Base-by-base conservation (phyloP, 1,284 basidiomycete species). In the Pascua guehoae region DNA sequence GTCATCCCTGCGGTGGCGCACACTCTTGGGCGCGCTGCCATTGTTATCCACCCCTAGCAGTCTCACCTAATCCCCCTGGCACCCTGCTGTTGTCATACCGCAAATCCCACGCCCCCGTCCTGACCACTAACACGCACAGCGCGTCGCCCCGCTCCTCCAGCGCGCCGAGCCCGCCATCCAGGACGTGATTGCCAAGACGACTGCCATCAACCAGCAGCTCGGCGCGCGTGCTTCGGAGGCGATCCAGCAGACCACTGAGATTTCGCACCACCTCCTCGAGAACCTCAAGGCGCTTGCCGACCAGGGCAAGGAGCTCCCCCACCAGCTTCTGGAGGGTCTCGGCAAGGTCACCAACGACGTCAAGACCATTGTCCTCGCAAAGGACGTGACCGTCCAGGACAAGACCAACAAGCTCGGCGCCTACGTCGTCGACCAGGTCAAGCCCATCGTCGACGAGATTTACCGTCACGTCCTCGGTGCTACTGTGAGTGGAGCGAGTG, bases 371-470 rank as follows among this genome's bases (percentile, higher is more conserved):
- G 65, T 76, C 48, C 67, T 74, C 39, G 66, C 70, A 53, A 75
- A 78, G 64, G 74, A 78, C 32, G 61, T 65, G 41, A 65, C 66
- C 43, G 50, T 75, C 45, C 70, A 74, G 63, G 73, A 76, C 47
- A 78, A 78, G 67, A 69, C 70, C 15, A 73, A 73, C 68, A 74
- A 76, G 67, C 67, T 78, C 52, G 66, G 64, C 8, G 65, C 70
- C 42, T 78, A 78, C 62, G 71, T 76, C 53, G 54, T 73, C 46
- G 74, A 74, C 59, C 68, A 75, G 53, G 71, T 73, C 64, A 74
- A 75, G 62, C 74, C 74, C n/a, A 62, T 75, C 54, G 68, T 76
- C 41, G 74, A 76, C 63, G 69, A 76, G 60, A 70, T 74, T 53
- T 73, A 75, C 68, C 66, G 68, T 56, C 70, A 72, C 59, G 65